A percentile compares a stretch with the other conserved stretches of the same genome.
phyloP scores from a whole-genome alignment of 192 early-diverging fungal species.

The Backusella westeae region DNA sequence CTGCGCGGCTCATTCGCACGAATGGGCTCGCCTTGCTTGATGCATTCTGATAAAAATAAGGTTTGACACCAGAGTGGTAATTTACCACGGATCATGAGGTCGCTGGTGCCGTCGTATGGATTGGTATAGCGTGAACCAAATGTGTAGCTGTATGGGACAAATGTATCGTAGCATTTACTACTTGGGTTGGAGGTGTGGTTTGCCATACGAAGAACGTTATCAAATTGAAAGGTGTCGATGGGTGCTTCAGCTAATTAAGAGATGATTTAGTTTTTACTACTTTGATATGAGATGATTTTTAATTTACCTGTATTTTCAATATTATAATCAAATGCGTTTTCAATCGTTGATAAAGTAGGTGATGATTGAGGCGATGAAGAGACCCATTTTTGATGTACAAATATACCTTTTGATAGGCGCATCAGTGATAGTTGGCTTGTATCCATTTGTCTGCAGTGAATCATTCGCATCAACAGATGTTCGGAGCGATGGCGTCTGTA shows the following conservation, averaged over 20 bases:
- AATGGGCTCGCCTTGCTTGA: not conserved
- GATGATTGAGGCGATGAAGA: not conserved
- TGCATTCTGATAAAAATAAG: constrained; percentile 20
- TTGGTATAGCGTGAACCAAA: constrained; percentile 29
- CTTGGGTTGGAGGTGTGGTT: not conserved
- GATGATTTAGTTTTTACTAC: too few species aligned
- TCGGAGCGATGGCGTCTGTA: constrained; percentile 25
- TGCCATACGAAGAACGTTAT: not conserved
- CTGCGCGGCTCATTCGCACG: constrained; percentile 9
- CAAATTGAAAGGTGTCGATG: constrained; percentile 20
- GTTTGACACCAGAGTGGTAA: constrained; percentile 29
- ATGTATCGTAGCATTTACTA: not conserved
- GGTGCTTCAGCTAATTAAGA: constrained; percentile 9
- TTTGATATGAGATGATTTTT: not conserved
- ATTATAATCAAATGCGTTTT: not conserved
- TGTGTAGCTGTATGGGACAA: constrained; percentile 32
- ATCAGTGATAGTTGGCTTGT: constrained; percentile 2
- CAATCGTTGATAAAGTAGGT: constrained; percentile 12
- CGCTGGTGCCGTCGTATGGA: constrained; percentile 8
- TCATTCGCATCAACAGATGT: constrained; percentile 18
- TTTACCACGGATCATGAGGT: constrained; percentile 23
- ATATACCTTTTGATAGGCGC: constrained; percentile 27
- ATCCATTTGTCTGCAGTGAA: constrained; percentile 8
- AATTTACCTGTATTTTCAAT: not conserved
- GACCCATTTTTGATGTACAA: constrained; percentile 24